phyloP scores from a whole-genome alignment of 176 grass and related monocot species.

The Eleusine indica region DNA sequence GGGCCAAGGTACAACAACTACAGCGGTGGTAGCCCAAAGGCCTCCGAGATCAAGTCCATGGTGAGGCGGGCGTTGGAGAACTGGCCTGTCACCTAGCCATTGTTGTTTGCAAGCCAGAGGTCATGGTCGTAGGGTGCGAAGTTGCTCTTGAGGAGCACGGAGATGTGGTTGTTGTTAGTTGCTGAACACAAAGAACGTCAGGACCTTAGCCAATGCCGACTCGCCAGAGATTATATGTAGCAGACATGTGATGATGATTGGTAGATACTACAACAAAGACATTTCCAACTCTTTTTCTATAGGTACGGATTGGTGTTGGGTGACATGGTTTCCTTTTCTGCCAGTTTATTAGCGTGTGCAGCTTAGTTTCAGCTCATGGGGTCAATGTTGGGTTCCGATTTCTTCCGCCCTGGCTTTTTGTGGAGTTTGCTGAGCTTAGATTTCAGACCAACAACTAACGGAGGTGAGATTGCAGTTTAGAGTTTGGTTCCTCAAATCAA shows the following conservation, averaged over 20 bases:
- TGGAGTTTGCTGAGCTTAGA: slow-evolving; percentile 31
- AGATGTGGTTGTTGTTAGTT: slow-evolving; percentile 92
- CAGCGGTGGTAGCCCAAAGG: slow-evolving; percentile 65
- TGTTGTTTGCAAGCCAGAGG: slow-evolving; percentile 7
- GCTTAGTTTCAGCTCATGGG: background rate
- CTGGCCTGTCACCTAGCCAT: slow-evolving; percentile 40
- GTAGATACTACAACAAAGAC: background rate
- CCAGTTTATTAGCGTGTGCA: background rate
- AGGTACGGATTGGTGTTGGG: background rate
- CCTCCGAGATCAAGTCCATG: slow-evolving; percentile 83
- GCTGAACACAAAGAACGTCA: slow-evolving; percentile 81
- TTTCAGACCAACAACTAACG: no score
- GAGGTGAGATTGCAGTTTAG: no score
- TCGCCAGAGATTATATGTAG: slow-evolving; percentile 24
- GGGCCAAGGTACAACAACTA: slow-evolving; percentile 74
- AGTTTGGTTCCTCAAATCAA: no score
- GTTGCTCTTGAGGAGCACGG: slow-evolving; percentile 57
- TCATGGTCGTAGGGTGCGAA: slow-evolving; percentile 86
- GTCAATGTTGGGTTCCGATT: background rate
- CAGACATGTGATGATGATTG: slow-evolving; percentile 17
- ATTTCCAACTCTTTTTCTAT: background rate
- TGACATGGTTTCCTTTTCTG: background rate
- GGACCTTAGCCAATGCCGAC: slow-evolving; percentile 24
- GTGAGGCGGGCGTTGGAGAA: slow-evolving; percentile 82
- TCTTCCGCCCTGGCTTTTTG: slow-evolving; percentile 15